Conservation (phyloP, 441 rosid genomes). For the Pelargonium myrrhifolium region DNA sequence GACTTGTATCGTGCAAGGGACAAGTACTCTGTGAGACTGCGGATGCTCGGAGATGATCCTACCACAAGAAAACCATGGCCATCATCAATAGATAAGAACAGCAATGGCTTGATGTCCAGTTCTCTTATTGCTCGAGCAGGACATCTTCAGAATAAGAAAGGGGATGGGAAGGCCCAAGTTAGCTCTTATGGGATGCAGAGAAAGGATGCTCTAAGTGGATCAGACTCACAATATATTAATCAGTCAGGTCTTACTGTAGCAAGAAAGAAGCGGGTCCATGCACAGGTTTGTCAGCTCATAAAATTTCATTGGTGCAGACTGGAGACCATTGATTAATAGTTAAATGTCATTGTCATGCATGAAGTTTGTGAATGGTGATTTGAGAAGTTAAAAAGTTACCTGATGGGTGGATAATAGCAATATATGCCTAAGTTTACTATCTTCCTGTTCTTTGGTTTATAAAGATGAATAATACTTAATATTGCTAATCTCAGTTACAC, state of each 20-base stretch:
- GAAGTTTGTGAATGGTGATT: neutral
- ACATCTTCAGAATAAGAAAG: conserved; percentile 50
- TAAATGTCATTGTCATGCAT: neutral
- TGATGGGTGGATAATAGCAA: neutral
- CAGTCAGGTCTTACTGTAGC: conserved; percentile 64
- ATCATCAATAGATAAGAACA: conserved; percentile 48
- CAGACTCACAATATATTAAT: conserved; percentile 61
- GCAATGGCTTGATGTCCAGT: conserved; percentile 43
- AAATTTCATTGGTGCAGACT: neutral
- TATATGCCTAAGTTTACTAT: neutral
- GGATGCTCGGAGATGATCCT: conserved; percentile 85
- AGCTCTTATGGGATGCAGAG: conserved; percentile 64
- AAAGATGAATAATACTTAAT: neutral
- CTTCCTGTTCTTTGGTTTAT: neutral
- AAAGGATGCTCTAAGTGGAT: conserved; percentile 59
- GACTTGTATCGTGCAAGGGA: conserved; percentile 80
- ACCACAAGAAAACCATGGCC: conserved; percentile 57
- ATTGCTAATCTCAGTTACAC: neutral
- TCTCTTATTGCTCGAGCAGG: conserved; percentile 53
- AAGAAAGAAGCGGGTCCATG: conserved; percentile 80
- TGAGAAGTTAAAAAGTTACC: neutral
- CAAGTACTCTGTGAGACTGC: conserved; percentile 66
- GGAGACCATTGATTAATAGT: neutral
- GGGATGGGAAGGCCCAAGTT: conserved; percentile 56
- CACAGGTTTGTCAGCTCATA: conserved; percentile 53